A percentile compares a stretch with the other conserved stretches of the same genome.
Evolutionary conservation across 2,329 filamentous ascomycete genomes (phyloP).

Genomic region (Penicillium thymicola): DNA sequence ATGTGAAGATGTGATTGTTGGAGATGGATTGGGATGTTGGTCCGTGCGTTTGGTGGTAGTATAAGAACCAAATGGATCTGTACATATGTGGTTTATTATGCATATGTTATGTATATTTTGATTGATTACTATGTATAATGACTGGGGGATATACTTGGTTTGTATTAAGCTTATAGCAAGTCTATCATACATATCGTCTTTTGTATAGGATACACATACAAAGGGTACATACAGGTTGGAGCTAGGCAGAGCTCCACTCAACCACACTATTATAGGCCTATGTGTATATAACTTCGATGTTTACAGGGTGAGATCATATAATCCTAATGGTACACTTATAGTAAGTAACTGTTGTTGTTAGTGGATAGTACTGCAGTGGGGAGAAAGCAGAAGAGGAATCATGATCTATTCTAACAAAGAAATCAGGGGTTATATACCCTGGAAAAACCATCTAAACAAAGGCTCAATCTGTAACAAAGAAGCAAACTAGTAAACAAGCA

Average conservation of each 20-base stretch:
- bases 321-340: neutral
- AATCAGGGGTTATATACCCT: no score
- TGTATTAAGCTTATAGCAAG: neutral
- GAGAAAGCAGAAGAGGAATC: no score
- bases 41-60: slow-evolving; percentile 1
- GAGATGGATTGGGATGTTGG: slow-evolving; percentile 4
- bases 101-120: neutral
- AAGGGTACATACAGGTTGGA: neutral
- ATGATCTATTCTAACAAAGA: no score
- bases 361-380: no score
- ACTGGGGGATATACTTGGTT: neutral
- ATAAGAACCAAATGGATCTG: neutral
- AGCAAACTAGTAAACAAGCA: no score
- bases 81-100: neutral
- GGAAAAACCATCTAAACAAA: no score
- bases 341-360: no score
- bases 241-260: neutral
- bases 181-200: neutral
- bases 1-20: neutral
- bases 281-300: no score
- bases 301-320: neutral
- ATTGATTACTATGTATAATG: neutral
- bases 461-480: no score
- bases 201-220: neutral
- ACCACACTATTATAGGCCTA: neutral